phyloP scores from a whole-genome alignment of 352 stramenopile species.

The Achlya hypogyna region DNA sequence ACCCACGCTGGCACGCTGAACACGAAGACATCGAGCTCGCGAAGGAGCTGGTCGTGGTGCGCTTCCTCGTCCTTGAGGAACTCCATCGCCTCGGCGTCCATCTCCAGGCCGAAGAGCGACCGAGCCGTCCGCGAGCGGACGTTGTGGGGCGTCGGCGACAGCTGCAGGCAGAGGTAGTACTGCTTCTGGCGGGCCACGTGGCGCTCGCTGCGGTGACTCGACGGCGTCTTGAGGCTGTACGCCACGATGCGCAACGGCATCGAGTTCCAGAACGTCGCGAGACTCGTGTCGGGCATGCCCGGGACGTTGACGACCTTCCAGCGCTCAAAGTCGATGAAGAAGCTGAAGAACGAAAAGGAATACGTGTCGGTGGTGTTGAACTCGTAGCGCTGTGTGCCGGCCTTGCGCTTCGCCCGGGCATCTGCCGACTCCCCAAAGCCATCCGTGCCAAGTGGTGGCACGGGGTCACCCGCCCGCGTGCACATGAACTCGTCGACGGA shows the following conservation, averaged over 20 bases:
- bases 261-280: slow-evolving; percentile 42
- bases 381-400: slow-evolving; percentile 29
- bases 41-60: slow-evolving; percentile 26
- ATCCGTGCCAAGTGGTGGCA: slow-evolving; percentile 30
- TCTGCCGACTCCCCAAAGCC: slow-evolving; percentile 47
- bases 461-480: slow-evolving; percentile 28
- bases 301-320: slow-evolving; percentile 48
- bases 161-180: slow-evolving; percentile 49
- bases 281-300: slow-evolving; percentile 35
- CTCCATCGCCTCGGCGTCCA: not conserved
- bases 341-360: slow-evolving; percentile 61
- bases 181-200: slow-evolving; percentile 35
- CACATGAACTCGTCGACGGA: slow-evolving; percentile 56
- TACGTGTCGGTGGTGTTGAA: slow-evolving; percentile 58
- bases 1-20: slow-evolving; percentile 40
- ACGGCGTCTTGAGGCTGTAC: slow-evolving; percentile 37
- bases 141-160: slow-evolving; percentile 27
- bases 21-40: slow-evolving; percentile 26
- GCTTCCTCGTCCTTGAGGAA: slow-evolving; percentile 11
- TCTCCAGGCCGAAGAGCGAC: not conserved
- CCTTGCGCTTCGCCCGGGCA: slow-evolving; percentile 27
- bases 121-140: slow-evolving; percentile 12
- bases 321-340: slow-evolving; percentile 50
- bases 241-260: slow-evolving; percentile 50
- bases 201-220: slow-evolving; percentile 17